phyloP scores from a whole-genome alignment of 129 eudicot species.

The Artemisia tridentata region DNA sequence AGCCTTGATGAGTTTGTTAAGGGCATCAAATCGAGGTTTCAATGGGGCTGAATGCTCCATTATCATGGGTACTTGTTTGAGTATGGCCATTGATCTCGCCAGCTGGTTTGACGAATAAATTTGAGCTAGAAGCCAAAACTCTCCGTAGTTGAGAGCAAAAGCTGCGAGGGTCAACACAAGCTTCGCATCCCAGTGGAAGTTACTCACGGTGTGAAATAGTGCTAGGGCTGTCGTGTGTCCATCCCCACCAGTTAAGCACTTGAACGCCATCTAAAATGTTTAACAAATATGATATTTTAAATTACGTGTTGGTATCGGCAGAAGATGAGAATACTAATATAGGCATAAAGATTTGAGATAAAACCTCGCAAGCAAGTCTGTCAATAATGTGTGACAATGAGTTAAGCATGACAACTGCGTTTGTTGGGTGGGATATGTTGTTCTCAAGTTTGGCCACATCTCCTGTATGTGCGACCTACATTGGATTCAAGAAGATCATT shows the following conservation, averaged over 20 bases:
- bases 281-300: not conserved
- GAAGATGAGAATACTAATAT: constrained; percentile 1
- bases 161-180: constrained; percentile 73
- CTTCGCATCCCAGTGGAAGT: constrained; percentile 88
- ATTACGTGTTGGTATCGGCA: not conserved
- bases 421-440: constrained; percentile 26
- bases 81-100: constrained; percentile 74
- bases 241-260: constrained; percentile 47
- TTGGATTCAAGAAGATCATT: constrained; percentile 11
- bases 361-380: constrained; percentile 60
- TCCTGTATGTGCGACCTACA: constrained; percentile 28
- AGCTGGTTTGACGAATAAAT: constrained; percentile 60
- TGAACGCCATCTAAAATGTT: constrained; percentile 50
- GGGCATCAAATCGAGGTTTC: constrained; percentile 61
- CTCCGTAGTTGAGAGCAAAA: constrained; percentile 76
- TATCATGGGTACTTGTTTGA: constrained; percentile 62
- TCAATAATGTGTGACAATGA: constrained; percentile 47
- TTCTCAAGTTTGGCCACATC: constrained; percentile 21
- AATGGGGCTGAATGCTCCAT: constrained; percentile 51
- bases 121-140: constrained; percentile 87
- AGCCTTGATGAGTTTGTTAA: constrained; percentile 44
- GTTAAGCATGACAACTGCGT: constrained; percentile 35
- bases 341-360: constrained; percentile 10
- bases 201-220: constrained; percentile 47
- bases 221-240: constrained; percentile 60